Percentiles rank a stretch among this genome's conserved stretches.
Evolutionary conservation across 495 filamentous ascomycete genomes (phyloP).

Genomic region (Penicillium goetzii): DNA sequence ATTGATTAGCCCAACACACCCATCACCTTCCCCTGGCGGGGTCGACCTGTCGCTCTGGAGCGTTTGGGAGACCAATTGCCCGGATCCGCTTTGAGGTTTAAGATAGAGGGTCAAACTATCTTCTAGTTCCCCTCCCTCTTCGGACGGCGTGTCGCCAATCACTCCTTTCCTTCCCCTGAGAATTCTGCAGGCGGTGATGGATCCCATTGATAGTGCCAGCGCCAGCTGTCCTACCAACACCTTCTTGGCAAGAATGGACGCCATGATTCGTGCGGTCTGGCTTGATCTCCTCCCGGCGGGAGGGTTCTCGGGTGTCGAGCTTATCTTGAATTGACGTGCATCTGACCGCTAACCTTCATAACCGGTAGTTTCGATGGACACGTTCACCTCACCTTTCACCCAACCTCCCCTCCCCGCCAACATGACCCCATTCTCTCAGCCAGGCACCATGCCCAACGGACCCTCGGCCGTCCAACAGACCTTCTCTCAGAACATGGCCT

Average conservation of each 20-base stretch:
- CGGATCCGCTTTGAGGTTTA: conserved; percentile 13
- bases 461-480: conserved; percentile 43
- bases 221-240: conserved; percentile 9
- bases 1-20: conserved; percentile 12
- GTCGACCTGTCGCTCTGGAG: conserved; percentile 9
- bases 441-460: conserved; percentile 34
- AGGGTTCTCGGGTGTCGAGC: conserved; percentile 4
- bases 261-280: conserved; percentile 12
- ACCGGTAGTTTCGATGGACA: conserved; percentile 44
- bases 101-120: conserved; percentile 8
- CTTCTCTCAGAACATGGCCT: conserved; percentile 47
- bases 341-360: conserved; percentile 20
- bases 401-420: conserved; percentile 43
- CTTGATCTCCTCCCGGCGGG: conserved; percentile 9
- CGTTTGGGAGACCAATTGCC: background rate
- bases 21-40: conserved; percentile 16
- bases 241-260: conserved; percentile 9
- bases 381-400: conserved; percentile 46
- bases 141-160: background rate
- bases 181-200: conserved; percentile 16
- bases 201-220: conserved; percentile 9
- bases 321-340: conserved; percentile 16
- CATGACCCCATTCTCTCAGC: conserved; percentile 44
- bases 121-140: background rate
- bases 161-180: conserved; percentile 3